Evolutionary conservation across 805 yeast genomes (phyloP).

Genomic region (Saccharomycopsis sp.): DNA sequence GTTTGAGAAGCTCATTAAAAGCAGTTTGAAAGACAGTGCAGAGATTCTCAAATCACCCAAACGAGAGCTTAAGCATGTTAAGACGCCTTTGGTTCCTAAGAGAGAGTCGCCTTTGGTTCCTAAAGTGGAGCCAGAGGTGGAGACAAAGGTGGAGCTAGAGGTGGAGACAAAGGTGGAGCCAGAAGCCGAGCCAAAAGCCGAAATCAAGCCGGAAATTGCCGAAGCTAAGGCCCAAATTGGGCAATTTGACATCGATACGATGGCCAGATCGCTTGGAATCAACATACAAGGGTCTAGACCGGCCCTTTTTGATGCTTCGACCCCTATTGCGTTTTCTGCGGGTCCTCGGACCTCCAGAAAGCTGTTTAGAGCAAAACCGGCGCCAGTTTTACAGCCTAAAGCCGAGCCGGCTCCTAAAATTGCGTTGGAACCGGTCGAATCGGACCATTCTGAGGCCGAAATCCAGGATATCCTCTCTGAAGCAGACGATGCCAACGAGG

Average conservation of each 20-base stretch:
- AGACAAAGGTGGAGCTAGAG: too few relatives aligned
- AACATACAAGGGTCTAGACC: conserved; percentile 15
- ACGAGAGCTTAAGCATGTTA: conserved; percentile 1
- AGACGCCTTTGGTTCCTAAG: too few relatives aligned
- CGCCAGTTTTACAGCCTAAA: neutral
- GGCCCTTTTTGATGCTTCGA: conserved; percentile 7
- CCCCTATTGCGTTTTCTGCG: neutral
- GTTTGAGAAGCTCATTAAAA: conserved; percentile 11
- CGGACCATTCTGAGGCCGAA: conserved; percentile 1
- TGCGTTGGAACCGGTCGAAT: too few relatives aligned
- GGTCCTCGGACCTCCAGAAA: neutral
- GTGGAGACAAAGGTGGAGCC: too few relatives aligned
- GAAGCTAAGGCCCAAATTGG: neutral
- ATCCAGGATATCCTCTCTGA: neutral
- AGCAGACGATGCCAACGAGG: neutral
- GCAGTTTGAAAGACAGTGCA: conserved; percentile 18
- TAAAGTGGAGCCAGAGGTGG: too few relatives aligned
- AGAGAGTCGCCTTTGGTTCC: too few relatives aligned
- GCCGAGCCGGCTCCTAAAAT: neutral
- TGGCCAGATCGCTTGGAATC: conserved; percentile 18
- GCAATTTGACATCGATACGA: conserved; percentile 9
- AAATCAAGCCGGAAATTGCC: neutral
- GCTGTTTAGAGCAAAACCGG: conserved; percentile 1
- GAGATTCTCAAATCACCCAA: conserved; percentile 18
- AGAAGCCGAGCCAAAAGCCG: neutral